Base-by-base conservation (phyloP, 2,329 filamentous ascomycete genomes). In the Paramyrothecium sp. region DNA sequence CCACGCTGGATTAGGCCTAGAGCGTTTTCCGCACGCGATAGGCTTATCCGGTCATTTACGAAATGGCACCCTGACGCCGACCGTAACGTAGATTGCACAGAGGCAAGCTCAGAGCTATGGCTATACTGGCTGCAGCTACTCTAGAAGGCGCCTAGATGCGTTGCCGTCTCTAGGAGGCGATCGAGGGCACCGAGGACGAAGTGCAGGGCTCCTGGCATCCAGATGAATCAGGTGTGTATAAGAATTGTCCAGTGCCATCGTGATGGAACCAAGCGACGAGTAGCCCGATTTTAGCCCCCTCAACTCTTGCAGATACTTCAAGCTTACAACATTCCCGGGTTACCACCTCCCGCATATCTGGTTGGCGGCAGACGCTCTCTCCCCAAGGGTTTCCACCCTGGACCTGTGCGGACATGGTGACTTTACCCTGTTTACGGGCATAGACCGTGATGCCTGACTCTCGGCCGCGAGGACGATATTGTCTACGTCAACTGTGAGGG, bases 151-250 rank as follows among this genome's bases (percentile, higher is more conserved):
- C 66, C 7, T 64, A 62, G 16, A 66, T 72, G 17, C 67, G 79
- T 21, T 56, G 60, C 10, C 62, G 60, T 17, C 68, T 82, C 2
- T 74, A 75, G 49, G 67, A 69, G 0, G 75, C 72, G 1, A 64
- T 81, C 2, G 65, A 70, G 51, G 60, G 63, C 10, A 75, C 75
- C 3, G 61, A 70, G 7, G 69, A 73, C 21, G 81, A 81, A 59
- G 80, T 79, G 52, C 78, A 82, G 55, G n/a, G 79, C 72, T 8
- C 71, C 85, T 3, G 83, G 83, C 1, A 70, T 78, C 5, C 79
- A 83, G 59, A 84, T 84, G 79, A 81, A 81, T 55, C 83, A 85
- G 60, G 69, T 73, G 26, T 86, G 85, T 58, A n/a, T n/a, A n/a
- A n/a, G n/a, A n/a, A n/a, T n/a, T n/a, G n/a, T 76, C 75, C 0